Percentiles rank a stretch among this genome's conserved stretches.
Evolutionary conservation across 805 yeast genomes (phyloP).

Genomic region (Wickerhamiella musiphila): DNA sequence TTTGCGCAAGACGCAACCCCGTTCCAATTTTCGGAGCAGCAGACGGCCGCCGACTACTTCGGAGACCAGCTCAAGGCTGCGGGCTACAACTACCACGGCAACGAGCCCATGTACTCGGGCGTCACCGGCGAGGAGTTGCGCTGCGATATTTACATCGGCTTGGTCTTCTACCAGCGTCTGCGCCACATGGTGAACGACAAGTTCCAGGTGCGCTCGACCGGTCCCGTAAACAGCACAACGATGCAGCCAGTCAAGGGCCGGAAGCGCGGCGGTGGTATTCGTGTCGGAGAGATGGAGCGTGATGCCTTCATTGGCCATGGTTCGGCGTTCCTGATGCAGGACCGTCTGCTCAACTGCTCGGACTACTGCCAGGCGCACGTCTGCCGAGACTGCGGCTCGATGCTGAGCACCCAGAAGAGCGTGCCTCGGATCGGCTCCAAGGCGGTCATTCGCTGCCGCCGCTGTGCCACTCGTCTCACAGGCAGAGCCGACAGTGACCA

Average conservation of each 20-base stretch:
- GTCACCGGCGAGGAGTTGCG: conserved; percentile 95
- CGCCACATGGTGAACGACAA: conserved; percentile 99
- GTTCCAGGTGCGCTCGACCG: conserved; percentile 98
- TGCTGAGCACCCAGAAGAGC: conserved; percentile 73
- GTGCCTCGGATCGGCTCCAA: conserved; percentile 80
- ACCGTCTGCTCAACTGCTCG: conserved; percentile 83
- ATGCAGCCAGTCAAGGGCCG: conserved; percentile 99
- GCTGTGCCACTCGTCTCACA: conserved; percentile 60
- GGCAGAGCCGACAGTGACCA: conserved; percentile 27
- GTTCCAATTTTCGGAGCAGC: conserved; percentile 78
- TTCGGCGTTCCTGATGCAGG: conserved; percentile 85
- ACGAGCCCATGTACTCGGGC: conserved; percentile 98
- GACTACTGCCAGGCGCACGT: conserved; percentile 85
- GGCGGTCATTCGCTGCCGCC: conserved; percentile 70
- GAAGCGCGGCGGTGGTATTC: conserved; percentile 97
- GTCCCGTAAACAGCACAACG: conserved; percentile 90
- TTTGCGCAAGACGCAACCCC: conserved; percentile 96
- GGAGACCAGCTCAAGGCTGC: conserved; percentile 80
- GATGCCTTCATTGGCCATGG: conserved; percentile 98
- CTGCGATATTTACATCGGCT: conserved; percentile 91
- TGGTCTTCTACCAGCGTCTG: conserved; percentile 93
- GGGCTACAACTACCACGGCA: conserved; percentile 95
- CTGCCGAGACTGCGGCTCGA: conserved; percentile 86
- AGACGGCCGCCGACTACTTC: conserved; percentile 94
- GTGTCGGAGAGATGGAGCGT: conserved; percentile 99